phyloP scores from a whole-genome alignment of 2,329 filamentous ascomycete species.

The Curvularia hawaiiensis region DNA sequence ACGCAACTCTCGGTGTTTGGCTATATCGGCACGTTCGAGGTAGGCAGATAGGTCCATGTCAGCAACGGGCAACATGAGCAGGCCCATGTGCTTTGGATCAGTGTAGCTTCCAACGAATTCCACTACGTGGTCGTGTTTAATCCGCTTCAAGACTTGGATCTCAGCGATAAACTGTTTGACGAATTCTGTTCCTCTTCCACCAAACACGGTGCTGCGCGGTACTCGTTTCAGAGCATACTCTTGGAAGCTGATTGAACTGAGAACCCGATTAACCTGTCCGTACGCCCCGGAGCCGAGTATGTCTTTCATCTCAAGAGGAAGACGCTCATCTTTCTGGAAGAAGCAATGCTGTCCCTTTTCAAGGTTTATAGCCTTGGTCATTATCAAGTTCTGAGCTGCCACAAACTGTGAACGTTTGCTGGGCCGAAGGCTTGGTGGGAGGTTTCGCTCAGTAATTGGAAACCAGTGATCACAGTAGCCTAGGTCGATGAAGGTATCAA shows the following conservation, averaged over 20 bases:
- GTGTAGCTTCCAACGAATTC: conserved; percentile 39
- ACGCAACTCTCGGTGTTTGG: neutral
- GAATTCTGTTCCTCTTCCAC: conserved; percentile 9
- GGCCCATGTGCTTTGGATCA: conserved; percentile 33
- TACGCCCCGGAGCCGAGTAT: conserved; percentile 26
- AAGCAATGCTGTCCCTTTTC: neutral
- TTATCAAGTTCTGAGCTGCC: neutral
- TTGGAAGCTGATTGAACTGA: conserved; percentile 23
- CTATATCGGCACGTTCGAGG: conserved; percentile 5
- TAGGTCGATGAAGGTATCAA: conserved; percentile 17
- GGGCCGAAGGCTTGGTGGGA: neutral
- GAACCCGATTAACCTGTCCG: conserved; percentile 29
- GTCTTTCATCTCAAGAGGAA: conserved; percentile 16
- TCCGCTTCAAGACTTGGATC: conserved; percentile 1
- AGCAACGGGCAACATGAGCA: conserved; percentile 39
- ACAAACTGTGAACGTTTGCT: neutral
- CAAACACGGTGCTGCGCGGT: neutral
- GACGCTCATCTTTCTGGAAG: neutral
- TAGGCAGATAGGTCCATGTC: conserved; percentile 23
- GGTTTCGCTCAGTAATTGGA: neutral
- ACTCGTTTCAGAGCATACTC: conserved; percentile 35
- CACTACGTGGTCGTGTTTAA: conserved; percentile 19
- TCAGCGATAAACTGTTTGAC: conserved; percentile 15
- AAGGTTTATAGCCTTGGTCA: neutral
- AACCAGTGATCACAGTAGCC: conserved; percentile 9